Conservation (phyloP, 495 filamentous ascomycete species). For the Penicillium robsamsonii region DNA sequence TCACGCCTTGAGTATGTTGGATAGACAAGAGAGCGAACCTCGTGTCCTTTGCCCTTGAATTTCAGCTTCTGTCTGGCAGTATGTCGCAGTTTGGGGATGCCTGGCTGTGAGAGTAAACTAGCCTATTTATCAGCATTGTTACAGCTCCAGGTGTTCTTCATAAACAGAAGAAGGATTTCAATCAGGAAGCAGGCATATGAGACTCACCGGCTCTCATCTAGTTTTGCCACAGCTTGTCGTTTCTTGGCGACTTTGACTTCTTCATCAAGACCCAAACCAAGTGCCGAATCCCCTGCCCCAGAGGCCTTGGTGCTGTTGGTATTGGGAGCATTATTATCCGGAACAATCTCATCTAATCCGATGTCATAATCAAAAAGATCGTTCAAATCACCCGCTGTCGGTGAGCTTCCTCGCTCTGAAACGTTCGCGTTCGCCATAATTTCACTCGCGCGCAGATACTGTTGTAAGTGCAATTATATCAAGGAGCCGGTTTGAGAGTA, state of each 20-base stretch:
- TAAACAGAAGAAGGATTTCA: background rate
- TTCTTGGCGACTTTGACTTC: constrained; percentile 79
- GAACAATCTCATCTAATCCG: constrained; percentile 51
- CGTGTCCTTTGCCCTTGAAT: constrained; percentile 91
- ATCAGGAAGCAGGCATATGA: background rate
- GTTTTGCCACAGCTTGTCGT: constrained; percentile 71
- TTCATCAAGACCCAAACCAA: constrained; percentile 73
- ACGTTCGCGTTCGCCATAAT: constrained; percentile 7
- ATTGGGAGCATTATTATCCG: constrained; percentile 33
- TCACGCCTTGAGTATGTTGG: background rate
- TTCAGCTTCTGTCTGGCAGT: constrained; percentile 68
- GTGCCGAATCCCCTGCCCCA: constrained; percentile 31
- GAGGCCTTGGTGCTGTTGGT: constrained; percentile 28
- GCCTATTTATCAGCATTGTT: background rate
- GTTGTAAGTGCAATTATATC: background rate
- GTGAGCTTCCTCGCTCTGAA: constrained; percentile 16
- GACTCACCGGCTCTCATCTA: constrained; percentile 74
- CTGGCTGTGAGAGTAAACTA: constrained; percentile 74
- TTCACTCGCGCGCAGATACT: background rate
- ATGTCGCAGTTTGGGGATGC: constrained; percentile 77
- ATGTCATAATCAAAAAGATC: constrained; percentile 73
- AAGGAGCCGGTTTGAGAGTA: background rate
- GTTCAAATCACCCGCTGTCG: constrained; percentile 41
- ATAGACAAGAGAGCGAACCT: constrained; percentile 52
- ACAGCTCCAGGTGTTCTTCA: background rate